Evolutionary conservation across 1,284 basidiomycete genomes (phyloP).

Genomic region (Marasmius sp.): DNA sequence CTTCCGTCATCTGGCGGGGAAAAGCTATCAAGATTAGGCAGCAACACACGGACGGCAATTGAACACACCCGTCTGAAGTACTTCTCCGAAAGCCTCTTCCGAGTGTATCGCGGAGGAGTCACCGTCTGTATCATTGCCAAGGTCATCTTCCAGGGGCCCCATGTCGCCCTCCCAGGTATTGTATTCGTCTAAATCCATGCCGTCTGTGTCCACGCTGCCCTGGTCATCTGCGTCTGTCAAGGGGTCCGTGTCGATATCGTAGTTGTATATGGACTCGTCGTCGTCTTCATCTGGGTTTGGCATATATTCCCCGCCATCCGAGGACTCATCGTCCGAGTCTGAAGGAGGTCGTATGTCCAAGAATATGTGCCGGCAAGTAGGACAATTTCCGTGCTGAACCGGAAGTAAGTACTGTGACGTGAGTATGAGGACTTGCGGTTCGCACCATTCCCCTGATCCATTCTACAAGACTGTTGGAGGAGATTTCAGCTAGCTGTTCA

Average conservation of each 20-base stretch:
- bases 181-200: slow-evolving; percentile 21
- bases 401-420: not conserved
- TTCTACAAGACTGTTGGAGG: slow-evolving; percentile 47
- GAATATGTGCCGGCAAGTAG: slow-evolving; percentile 61
- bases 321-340: slow-evolving; percentile 62
- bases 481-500: slow-evolving; percentile 3
- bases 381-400: slow-evolving; percentile 66
- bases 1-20: not conserved
- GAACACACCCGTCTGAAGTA: slow-evolving; percentile 15
- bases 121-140: slow-evolving; percentile 27
- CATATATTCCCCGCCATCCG: slow-evolving; percentile 65
- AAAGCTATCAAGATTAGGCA: not conserved
- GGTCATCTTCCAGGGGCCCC: slow-evolving; percentile 20
- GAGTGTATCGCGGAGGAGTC: slow-evolving; percentile 19
- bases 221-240: no score
- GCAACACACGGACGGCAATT: not conserved
- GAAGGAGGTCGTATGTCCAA: slow-evolving; percentile 48
- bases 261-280: slow-evolving; percentile 32
- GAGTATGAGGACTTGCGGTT: slow-evolving; percentile 6
- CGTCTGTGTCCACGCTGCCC: slow-evolving; percentile 21
- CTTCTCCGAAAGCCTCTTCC: slow-evolving; percentile 6
- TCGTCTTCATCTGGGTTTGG: slow-evolving; percentile 56
- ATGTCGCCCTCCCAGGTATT: slow-evolving; percentile 15
- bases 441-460: slow-evolving; percentile 62
- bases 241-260: slow-evolving; percentile 25